phyloP scores from a whole-genome alignment of 1,284 basidiomycete species.

The Melampsora larici-populina region DNA sequence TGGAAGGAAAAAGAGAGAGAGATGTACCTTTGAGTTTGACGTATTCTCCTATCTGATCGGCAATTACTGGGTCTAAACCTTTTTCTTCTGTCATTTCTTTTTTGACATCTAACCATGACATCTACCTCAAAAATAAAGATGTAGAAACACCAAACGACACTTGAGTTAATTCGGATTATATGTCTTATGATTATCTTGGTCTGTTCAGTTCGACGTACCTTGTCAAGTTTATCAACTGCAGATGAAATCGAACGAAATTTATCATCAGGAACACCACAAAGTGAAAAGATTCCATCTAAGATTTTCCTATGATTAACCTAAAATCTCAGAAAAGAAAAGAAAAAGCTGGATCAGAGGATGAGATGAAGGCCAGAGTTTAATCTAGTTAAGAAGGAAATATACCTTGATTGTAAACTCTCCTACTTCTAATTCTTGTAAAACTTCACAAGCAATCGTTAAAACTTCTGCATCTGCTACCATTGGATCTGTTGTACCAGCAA shows the following conservation, averaged over 20 bases:
- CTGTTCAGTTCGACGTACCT: slow-evolving; percentile 61
- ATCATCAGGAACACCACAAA: slow-evolving; percentile 87
- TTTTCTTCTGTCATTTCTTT: slow-evolving; percentile 97
- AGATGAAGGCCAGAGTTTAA: neutral
- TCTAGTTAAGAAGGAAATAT: slow-evolving; percentile 43
- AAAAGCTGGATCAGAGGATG: slow-evolving; percentile 22
- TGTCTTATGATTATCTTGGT: too few relatives aligned
- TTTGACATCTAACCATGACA: slow-evolving; percentile 86
- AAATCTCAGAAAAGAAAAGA: neutral
- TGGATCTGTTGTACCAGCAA: slow-evolving; percentile 77
- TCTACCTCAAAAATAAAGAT: slow-evolving; percentile 55
- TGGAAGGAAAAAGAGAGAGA: slow-evolving; percentile 38
- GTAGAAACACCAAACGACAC: neutral
- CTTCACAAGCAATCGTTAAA: slow-evolving; percentile 75
- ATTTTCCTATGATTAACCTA: slow-evolving; percentile 95
- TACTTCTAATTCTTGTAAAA: slow-evolving; percentile 77
- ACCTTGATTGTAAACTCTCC: slow-evolving; percentile 94
- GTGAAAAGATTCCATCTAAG: slow-evolving; percentile 92
- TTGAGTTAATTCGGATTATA: neutral
- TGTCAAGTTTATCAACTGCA: slow-evolving; percentile 98
- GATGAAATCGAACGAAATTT: slow-evolving; percentile 94
- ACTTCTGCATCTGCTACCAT: slow-evolving; percentile 98
- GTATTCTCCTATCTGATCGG: slow-evolving; percentile 94
- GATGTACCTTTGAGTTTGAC: slow-evolving; percentile 81
- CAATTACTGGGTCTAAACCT: slow-evolving; percentile 74